phyloP scores from a whole-genome alignment of 1,284 basidiomycete genomes.

The Clitocybe nebularis region DNA sequence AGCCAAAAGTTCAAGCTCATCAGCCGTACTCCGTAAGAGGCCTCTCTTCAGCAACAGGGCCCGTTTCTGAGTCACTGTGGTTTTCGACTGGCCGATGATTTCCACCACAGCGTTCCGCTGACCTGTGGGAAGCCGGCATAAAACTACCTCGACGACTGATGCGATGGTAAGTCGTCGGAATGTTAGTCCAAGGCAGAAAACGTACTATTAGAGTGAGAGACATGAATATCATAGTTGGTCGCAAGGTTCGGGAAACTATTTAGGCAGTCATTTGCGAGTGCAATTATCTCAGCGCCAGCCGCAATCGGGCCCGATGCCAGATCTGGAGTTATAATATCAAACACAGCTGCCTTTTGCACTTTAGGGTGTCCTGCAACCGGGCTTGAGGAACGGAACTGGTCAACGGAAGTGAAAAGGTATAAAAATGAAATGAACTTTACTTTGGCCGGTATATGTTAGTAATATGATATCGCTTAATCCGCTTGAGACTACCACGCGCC shows the following conservation, averaged over 20 bases:
- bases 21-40: slow-evolving; percentile 54
- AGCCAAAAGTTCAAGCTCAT: slow-evolving; percentile 67
- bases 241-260: slow-evolving; percentile 67
- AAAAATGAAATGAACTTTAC: slow-evolving; percentile 32
- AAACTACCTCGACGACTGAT: slow-evolving; percentile 60
- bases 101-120: slow-evolving; percentile 52
- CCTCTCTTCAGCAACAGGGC: slow-evolving; percentile 63
- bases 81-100: slow-evolving; percentile 60
- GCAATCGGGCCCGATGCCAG: slow-evolving; percentile 54
- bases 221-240: slow-evolving; percentile 63
- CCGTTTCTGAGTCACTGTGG: slow-evolving; percentile 64
- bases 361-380: slow-evolving; percentile 67
- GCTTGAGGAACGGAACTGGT: slow-evolving; percentile 28
- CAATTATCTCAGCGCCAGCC: slow-evolving; percentile 66
- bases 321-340: slow-evolving; percentile 79
- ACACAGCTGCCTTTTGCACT: slow-evolving; percentile 65
- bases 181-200: slow-evolving; percentile 7
- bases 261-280: slow-evolving; percentile 61
- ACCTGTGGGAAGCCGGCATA: slow-evolving; percentile 56
- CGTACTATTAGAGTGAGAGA: slow-evolving; percentile 72
- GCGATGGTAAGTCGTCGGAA: not conserved
- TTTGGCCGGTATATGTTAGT: slow-evolving; percentile 66
- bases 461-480: slow-evolving; percentile 91
- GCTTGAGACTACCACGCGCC: slow-evolving; percentile 64
- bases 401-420: slow-evolving; percentile 1